A percentile compares a stretch with the other conserved stretches of the same genome.
These are phyloP conservation scores for Mortierella alpina DNA, from an alignment of 192 early-diverging fungal genomes.

Conservation along the genomic window DNA sequence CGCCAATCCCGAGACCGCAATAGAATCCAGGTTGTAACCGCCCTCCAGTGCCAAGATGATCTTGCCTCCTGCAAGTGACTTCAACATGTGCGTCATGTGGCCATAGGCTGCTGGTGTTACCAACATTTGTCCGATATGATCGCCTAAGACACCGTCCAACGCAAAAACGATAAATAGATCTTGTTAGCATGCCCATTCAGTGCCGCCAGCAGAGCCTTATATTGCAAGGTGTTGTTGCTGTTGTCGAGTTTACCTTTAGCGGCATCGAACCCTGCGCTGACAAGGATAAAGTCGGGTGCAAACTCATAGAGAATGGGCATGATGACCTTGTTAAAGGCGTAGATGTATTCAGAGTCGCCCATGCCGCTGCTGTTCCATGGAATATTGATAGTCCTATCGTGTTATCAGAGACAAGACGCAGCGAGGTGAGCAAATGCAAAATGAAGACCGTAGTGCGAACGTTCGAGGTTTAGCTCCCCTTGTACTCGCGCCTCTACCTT, in stretches of 20 bases:
- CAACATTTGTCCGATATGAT: conserved; percentile 86
- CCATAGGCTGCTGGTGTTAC: conserved; percentile 87
- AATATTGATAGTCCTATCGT: conserved; percentile 84
- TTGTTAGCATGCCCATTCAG: background rate
- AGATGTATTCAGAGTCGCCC: conserved; percentile 88
- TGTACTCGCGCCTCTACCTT: conserved; percentile 42
- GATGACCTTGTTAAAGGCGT: conserved; percentile 82
- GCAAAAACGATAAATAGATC: background rate
- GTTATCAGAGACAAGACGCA: background rate
- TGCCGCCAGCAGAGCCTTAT: background rate
- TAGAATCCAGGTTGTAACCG: conserved; percentile 86
- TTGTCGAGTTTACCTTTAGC: conserved; percentile 58
- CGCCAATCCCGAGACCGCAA: conserved; percentile 78
- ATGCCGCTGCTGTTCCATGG: conserved; percentile 82
- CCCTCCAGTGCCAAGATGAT: conserved; percentile 92
- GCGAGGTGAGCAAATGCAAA: background rate
- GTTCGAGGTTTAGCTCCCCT: no score
- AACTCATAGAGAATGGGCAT: conserved; percentile 89
- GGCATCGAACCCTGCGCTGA: conserved; percentile 93
- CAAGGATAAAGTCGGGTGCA: conserved; percentile 84
- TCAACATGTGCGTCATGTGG: conserved; percentile 88
- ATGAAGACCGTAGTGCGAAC: no score
- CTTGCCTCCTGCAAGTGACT: conserved; percentile 73
- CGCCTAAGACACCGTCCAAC: conserved; percentile 53
- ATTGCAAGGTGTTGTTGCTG: background rate